A percentile compares a stretch with the other conserved stretches of the same genome.
phyloP scores from a whole-genome alignment of 768 basidiomycete species.

The Collybia sp. region DNA sequence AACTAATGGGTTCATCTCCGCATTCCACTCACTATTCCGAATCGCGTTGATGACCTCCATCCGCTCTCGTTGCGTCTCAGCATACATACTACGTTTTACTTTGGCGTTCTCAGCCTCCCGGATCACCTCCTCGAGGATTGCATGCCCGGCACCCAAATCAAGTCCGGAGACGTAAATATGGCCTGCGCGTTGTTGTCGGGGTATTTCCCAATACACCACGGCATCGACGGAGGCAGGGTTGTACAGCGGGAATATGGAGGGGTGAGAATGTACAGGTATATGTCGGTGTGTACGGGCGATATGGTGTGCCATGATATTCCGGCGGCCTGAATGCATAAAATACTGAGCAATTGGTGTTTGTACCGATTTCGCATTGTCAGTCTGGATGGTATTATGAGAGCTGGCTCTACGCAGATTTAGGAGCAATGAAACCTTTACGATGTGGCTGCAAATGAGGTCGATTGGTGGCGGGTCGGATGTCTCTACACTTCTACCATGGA shows the following conservation, averaged over 20 bases:
- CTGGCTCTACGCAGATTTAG: not conserved
- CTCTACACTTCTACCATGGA: constrained; percentile 41
- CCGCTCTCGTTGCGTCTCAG: constrained; percentile 80
- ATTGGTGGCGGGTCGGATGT: constrained; percentile 45
- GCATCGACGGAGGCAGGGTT: constrained; percentile 71
- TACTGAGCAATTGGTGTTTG: constrained; percentile 26
- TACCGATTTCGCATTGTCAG: constrained; percentile 15
- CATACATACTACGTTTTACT: constrained; percentile 82
- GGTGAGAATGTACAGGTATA: constrained; percentile 47
- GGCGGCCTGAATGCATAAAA: constrained; percentile 50
- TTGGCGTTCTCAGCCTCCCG: constrained; percentile 57
- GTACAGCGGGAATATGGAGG: constrained; percentile 75
- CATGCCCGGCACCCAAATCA: constrained; percentile 66
- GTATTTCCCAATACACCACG: constrained; percentile 72
- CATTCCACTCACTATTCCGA: constrained; percentile 68
- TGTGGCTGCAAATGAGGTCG: constrained; percentile 46
- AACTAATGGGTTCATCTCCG: constrained; percentile 71
- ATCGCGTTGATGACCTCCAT: constrained; percentile 63
- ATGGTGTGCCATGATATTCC: constrained; percentile 31
- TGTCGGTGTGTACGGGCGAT: constrained; percentile 42
- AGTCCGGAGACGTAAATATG: constrained; percentile 54
- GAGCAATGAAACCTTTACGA: constrained; percentile 34
- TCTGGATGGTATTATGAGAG: constrained; percentile 10
- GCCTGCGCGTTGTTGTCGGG: constrained; percentile 55
- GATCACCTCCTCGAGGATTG: constrained; percentile 56